Evolutionary conservation across 169 alveolate genomes (phyloP).

Genomic region (Plasmodium reichenowi): DNA sequence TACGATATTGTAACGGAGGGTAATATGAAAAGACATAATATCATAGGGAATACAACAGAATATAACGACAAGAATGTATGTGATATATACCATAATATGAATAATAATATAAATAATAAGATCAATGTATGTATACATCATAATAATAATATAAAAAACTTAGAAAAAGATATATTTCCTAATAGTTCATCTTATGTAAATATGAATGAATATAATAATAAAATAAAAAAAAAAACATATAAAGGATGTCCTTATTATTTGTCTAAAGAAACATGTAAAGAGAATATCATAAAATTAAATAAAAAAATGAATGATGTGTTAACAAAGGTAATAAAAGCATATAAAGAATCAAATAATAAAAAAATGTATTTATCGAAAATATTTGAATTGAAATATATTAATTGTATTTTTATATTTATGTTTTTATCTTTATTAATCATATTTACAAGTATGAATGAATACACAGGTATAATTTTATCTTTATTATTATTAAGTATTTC

Average conservation of each 20-base stretch:
- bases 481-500: constrained; percentile 43
- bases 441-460: constrained; percentile 55
- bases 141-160: too few relatives aligned
- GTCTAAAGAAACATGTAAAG: constrained; percentile 36
- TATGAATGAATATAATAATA: constrained; percentile 7
- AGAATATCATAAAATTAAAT: constrained; percentile 48
- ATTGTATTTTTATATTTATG: constrained; percentile 61
- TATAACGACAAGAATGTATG: neutral
- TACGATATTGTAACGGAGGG: too few relatives aligned
- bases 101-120: neutral
- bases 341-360: constrained; percentile 53
- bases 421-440: constrained; percentile 57
- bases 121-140: neutral
- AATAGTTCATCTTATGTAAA: neutral
- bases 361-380: constrained; percentile 58
- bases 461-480: constrained; percentile 39
- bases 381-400: constrained; percentile 64
- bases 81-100: neutral
- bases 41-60: neutral
- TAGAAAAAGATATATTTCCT: too few relatives aligned
- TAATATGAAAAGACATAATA: too few relatives aligned
- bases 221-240: neutral
- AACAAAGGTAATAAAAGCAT: constrained; percentile 18
- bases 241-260: neutral
- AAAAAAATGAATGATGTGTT: constrained; percentile 37